These are phyloP conservation scores for Paecilomyces sp. DNA, from an alignment of 2,329 filamentous ascomycete species.

Conservation along the genomic window DNA sequence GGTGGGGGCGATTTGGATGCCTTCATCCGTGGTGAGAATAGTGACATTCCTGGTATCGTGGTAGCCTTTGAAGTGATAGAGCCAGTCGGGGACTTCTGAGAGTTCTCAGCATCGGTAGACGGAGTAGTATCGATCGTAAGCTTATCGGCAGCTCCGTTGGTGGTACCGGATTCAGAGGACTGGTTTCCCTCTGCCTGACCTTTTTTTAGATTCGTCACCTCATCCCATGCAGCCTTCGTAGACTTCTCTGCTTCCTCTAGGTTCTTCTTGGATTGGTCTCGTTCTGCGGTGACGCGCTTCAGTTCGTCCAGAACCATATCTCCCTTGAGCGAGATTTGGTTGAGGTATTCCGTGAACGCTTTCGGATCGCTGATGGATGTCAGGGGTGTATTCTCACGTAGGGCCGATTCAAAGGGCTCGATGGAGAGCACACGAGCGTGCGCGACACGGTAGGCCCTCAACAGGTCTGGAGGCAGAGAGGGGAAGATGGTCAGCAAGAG, in stretches of 20 bases:
- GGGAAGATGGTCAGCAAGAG: neutral
- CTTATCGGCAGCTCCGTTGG: slow-evolving; percentile 15
- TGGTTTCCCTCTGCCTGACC: slow-evolving; percentile 20
- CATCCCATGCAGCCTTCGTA: slow-evolving; percentile 54
- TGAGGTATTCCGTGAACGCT: slow-evolving; percentile 82
- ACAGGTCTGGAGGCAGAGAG: slow-evolving; percentile 55
- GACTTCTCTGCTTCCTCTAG: slow-evolving; percentile 61
- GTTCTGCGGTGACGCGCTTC: slow-evolving; percentile 75
- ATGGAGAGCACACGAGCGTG: slow-evolving; percentile 81
- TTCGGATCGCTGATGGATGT: slow-evolving; percentile 80
- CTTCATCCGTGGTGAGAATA: slow-evolving; percentile 32
- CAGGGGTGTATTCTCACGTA: slow-evolving; percentile 88
- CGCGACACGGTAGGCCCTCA: slow-evolving; percentile 86
- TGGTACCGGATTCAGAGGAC: slow-evolving; percentile 25
- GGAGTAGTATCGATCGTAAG: slow-evolving; percentile 7
- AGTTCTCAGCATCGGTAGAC: slow-evolving; percentile 8
- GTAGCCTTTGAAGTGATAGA: slow-evolving; percentile 24
- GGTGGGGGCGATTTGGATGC: slow-evolving; percentile 22
- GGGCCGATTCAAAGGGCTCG: slow-evolving; percentile 83
- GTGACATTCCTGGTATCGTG: slow-evolving; percentile 25
- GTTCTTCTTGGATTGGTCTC: slow-evolving; percentile 72
- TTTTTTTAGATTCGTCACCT: slow-evolving; percentile 52
- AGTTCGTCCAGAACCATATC: slow-evolving; percentile 94
- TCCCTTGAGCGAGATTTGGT: slow-evolving; percentile 73
- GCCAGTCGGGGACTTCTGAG: slow-evolving; percentile 22